Evolutionary conservation across 2,329 filamentous ascomycete genomes (phyloP).

Genomic region (Cercospora nicotianae): DNA sequence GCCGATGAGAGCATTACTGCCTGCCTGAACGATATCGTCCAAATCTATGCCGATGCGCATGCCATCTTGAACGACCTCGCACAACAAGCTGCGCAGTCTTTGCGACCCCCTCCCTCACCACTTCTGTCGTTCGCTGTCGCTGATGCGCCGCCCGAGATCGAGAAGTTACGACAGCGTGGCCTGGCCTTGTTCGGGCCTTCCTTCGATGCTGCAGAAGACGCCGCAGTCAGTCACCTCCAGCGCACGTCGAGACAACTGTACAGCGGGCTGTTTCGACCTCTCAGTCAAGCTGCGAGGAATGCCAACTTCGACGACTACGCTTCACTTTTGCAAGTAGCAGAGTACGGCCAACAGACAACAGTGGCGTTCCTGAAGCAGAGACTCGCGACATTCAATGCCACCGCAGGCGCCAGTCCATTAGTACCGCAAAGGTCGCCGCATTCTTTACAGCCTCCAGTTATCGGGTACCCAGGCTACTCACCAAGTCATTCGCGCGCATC

Average conservation of each 20-base stretch:
- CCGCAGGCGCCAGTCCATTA: not conserved
- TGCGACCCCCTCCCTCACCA: not conserved
- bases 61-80: slow-evolving; percentile 2
- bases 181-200: slow-evolving; percentile 29
- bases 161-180: slow-evolving; percentile 30
- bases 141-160: slow-evolving; percentile 28
- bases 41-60: slow-evolving; percentile 4
- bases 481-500: not conserved
- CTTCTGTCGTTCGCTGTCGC: slow-evolving; percentile 11
- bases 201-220: slow-evolving; percentile 33
- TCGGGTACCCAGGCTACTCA: not conserved
- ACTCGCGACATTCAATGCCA: not conserved
- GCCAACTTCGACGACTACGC: not conserved
- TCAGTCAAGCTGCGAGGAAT: not conserved
- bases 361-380: not conserved
- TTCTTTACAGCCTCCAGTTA: not conserved
- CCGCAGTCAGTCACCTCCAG: slow-evolving; percentile 32
- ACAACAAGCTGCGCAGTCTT: not conserved
- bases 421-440: not conserved
- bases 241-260: slow-evolving; percentile 32
- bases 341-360: not conserved
- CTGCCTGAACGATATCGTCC: slow-evolving; percentile 4
- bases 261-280: slow-evolving; percentile 1
- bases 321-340: slow-evolving; percentile 1
- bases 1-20: not conserved